Evolutionary conservation across 305 asterid species (phyloP).

Genomic region (Solanum hybrid): DNA sequence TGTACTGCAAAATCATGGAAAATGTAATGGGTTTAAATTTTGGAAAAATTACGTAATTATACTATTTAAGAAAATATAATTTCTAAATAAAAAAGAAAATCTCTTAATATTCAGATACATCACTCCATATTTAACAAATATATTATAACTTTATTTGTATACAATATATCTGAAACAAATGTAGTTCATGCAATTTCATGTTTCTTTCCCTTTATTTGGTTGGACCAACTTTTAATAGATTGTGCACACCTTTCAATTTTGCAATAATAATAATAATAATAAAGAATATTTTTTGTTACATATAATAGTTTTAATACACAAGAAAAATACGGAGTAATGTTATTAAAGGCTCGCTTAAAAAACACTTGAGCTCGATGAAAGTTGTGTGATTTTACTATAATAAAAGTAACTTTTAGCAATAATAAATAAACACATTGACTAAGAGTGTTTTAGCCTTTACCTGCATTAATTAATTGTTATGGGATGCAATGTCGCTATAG

Average conservation of each 20-base stretch:
- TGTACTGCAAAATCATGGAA: neutral
- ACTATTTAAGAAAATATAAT: neutral
- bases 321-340: neutral
- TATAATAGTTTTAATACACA: neutral
- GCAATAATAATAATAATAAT: too few relatives aligned
- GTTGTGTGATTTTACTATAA: neutral
- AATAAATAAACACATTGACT: too few relatives aligned
- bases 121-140: neutral
- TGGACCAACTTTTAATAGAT: neutral
- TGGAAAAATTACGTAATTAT: too few relatives aligned
- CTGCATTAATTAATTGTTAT: neutral
- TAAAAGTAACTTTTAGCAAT: neutral
- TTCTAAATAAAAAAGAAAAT: too few relatives aligned
- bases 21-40: neutral
- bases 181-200: neutral
- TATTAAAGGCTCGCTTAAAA: neutral
- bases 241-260: neutral
- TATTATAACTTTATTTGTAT: too few relatives aligned
- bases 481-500: neutral
- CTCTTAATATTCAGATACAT: neutral
- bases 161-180: too few relatives aligned
- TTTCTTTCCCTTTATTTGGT: neutral
- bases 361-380: neutral
- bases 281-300: neutral
- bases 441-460: neutral